A percentile compares a stretch with the other conserved stretches of the same genome.
Conservation (phyloP, 805 yeast genomes). For the Naumovozyma dairenensis region DNA sequence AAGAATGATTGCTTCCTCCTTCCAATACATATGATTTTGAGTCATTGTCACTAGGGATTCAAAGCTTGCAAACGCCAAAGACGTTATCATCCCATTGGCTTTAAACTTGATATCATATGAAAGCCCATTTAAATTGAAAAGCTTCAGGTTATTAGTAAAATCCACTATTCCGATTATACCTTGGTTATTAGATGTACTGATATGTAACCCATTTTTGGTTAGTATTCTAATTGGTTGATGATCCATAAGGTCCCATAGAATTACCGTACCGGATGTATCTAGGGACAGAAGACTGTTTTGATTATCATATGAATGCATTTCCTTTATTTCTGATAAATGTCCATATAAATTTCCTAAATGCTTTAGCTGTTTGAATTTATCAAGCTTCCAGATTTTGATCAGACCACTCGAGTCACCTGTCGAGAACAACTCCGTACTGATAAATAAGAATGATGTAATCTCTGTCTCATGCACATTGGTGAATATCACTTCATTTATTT, state of each 20-base stretch:
- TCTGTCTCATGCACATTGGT: slow-evolving; percentile 26
- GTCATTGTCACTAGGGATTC: slow-evolving; percentile 7
- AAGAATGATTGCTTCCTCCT: slow-evolving; percentile 28
- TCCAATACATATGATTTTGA: slow-evolving; percentile 33
- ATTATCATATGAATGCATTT: slow-evolving; percentile 41
- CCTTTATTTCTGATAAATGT: slow-evolving; percentile 39
- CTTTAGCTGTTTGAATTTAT: slow-evolving; percentile 11
- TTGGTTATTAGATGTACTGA: slow-evolving; percentile 43
- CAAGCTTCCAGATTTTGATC: slow-evolving; percentile 44
- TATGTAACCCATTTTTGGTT: slow-evolving; percentile 18
- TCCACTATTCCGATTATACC: slow-evolving; percentile 41
- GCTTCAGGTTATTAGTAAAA: slow-evolving; percentile 4
- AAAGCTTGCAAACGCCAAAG: slow-evolving; percentile 21
- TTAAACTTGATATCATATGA: slow-evolving; percentile 23
- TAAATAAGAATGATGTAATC: slow-evolving; percentile 21
- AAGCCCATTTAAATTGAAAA: slow-evolving; percentile 50
- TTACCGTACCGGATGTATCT: slow-evolving; percentile 45
- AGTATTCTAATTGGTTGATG: slow-evolving; percentile 38
- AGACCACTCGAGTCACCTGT: slow-evolving; percentile 47
- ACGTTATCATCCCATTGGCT: slow-evolving; percentile 15
- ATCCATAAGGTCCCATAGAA: slow-evolving; percentile 56
- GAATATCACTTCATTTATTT: slow-evolving; percentile 7
- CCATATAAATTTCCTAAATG: slow-evolving; percentile 42
- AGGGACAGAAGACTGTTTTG: slow-evolving; percentile 46
- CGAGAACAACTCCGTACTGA: slow-evolving; percentile 21